Base-by-base conservation (phyloP, 2,329 filamentous ascomycete species). In the Cadophora malorum region DNA sequence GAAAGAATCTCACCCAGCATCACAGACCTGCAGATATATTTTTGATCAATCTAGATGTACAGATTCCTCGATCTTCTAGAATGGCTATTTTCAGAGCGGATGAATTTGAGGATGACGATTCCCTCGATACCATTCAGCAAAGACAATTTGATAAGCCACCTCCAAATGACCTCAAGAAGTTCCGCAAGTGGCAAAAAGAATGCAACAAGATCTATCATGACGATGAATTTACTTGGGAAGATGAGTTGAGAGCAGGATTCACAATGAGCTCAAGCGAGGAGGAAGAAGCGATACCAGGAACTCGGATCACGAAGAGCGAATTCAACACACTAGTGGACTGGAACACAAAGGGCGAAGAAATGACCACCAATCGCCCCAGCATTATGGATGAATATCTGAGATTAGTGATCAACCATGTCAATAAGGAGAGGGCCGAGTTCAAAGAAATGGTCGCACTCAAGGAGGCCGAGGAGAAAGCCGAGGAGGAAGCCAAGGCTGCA, bases 341-440 rank as follows among this genome's bases (percentile, higher is more conserved):
- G 31, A 6, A n/a, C 4, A 14, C 23, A 2, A 4, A 23, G 12
- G 9, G n/a, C 19, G 31, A 58, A 12, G 55, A 58, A 14, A 38
- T 58, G 55, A n/a, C 19, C n/a, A 58, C 55, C 8, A 31, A 58
- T 35, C 5, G 10, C 16, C 3, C 35, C 19, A 58, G 31, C 21
- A 21, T 58, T 38, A 31, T 58, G 31, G 38, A 58, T 58, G 55
- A 58, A 19, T 58, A 58, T 58, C 8, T 58, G 31, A 21, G 21
- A 35, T 23, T 58, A 33, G 28, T 56, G 28, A 16, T 33, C 3
- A 16, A 35, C 2, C 55, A 38, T 14, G 31, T 58, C 6, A 38
- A 38, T 41, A 35, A 12, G 10, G 55, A 58, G n/a, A 38, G 31
- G 38, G 41, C 41, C 10, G 16, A 19, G 4, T 45, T 45, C 16